Percentiles rank a stretch among this genome's conserved stretches.
These are phyloP conservation scores for Solanum ahanhuiri DNA, from an alignment of 257 asterid species.

Conservation along the genomic window DNA sequence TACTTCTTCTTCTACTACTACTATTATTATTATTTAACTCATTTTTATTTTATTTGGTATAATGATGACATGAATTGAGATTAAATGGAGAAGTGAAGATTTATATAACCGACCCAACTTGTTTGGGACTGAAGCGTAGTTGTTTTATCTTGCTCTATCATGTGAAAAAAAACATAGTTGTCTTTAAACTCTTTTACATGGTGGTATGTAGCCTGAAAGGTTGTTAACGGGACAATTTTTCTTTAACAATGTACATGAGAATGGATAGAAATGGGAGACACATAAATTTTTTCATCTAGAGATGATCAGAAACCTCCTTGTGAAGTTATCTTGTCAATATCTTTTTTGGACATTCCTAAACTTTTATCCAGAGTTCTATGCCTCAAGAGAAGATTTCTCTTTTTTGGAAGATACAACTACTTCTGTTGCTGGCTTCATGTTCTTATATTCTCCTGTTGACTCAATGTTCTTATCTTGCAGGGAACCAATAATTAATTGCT, in stretches of 20 bases:
- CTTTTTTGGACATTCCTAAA: background rate
- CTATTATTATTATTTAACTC: background rate
- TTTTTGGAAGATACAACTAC: background rate
- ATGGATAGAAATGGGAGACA: background rate
- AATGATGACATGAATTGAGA: background rate
- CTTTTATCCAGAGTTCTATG: background rate
- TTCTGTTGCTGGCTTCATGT: slow-evolving; percentile 35
- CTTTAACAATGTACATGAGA: background rate
- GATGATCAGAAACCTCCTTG: background rate
- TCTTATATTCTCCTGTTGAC: slow-evolving; percentile 3
- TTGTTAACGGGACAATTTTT: background rate
- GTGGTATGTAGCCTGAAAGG: background rate
- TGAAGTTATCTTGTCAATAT: background rate
- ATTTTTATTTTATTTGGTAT: background rate
- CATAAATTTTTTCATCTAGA: background rate
- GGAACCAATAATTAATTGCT: slow-evolving; percentile 79
- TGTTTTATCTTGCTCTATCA: background rate
- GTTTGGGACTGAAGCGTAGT: background rate
- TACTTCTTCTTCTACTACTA: background rate
- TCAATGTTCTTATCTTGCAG: slow-evolving; percentile 30
- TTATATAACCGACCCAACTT: background rate
- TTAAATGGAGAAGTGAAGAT: background rate
- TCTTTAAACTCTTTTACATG: background rate
- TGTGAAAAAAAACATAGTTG: background rate
- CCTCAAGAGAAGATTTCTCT: background rate